Evolutionary conservation across 2,329 filamentous ascomycete species (phyloP).

Genomic region (Penicillium sp.): DNA sequence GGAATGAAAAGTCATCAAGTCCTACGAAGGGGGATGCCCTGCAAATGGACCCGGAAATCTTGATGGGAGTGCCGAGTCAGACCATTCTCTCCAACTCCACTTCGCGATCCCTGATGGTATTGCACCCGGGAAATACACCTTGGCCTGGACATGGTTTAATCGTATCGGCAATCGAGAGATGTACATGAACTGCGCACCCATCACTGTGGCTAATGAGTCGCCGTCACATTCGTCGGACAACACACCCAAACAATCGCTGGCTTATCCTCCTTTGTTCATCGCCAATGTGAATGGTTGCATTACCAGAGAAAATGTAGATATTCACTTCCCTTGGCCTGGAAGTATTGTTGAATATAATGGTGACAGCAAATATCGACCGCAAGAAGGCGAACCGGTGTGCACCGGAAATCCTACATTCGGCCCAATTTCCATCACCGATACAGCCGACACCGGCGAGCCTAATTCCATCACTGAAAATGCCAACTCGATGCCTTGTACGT

Average conservation of each 20-base stretch:
- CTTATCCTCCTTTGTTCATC: background rate
- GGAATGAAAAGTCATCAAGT: too few species aligned
- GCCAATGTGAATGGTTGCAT: background rate
- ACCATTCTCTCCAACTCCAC: background rate
- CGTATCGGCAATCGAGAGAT: conserved; percentile 70
- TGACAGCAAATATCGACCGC: too few species aligned
- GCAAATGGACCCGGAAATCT: too few species aligned
- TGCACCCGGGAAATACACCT: conserved; percentile 20
- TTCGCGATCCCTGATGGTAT: background rate
- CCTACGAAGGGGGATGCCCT: too few species aligned
- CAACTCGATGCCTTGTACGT: too few species aligned
- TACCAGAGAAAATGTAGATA: background rate
- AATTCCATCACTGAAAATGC: too few species aligned
- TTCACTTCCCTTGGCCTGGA: background rate
- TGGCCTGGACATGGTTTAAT: conserved; percentile 75
- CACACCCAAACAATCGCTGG: background rate
- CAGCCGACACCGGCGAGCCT: too few species aligned
- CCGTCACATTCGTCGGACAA: background rate
- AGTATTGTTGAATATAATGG: too few species aligned
- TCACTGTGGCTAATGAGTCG: background rate
- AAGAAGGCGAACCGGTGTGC: too few species aligned
- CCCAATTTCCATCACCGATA: too few species aligned
- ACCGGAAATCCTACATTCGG: too few species aligned
- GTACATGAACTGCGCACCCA: conserved; percentile 73
- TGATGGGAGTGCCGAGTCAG: background rate